A percentile compares a stretch with the other conserved stretches of the same genome.
These are phyloP conservation scores for Cerrena zonata DNA, from an alignment of 1,284 basidiomycete genomes.

Conservation along the genomic window DNA sequence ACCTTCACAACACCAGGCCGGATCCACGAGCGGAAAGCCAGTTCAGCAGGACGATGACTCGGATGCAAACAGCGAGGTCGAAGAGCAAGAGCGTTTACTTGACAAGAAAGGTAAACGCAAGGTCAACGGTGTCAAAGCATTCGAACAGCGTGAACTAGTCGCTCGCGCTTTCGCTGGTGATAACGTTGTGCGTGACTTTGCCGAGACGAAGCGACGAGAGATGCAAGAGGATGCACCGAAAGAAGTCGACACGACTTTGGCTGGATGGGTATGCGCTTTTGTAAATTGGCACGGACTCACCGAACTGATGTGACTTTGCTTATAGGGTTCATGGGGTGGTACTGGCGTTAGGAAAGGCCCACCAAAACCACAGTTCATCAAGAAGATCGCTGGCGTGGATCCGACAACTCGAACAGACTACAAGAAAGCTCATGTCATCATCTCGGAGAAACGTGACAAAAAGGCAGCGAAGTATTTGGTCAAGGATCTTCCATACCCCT, in stretches of 20 bases:
- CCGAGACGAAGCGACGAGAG: constrained; percentile 73
- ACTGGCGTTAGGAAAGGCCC: constrained; percentile 56
- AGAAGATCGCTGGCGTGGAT: constrained; percentile 77
- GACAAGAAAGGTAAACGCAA: constrained; percentile 38
- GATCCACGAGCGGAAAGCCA: constrained; percentile 6
- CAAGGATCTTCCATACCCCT: constrained; percentile 89
- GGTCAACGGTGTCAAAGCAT: constrained; percentile 48
- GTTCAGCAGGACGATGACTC: constrained; percentile 37
- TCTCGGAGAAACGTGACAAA: constrained; percentile 90
- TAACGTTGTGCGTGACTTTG: constrained; percentile 90
- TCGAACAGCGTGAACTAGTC: constrained; percentile 85
- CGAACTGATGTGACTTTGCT: not conserved
- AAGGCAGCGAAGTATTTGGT: constrained; percentile 85
- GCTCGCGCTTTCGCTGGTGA: constrained; percentile 94
- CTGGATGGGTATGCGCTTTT: constrained; percentile 72
- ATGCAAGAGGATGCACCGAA: constrained; percentile 80
- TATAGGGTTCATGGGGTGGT: constrained; percentile 88
- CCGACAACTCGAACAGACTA: constrained; percentile 78
- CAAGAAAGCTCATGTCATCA: constrained; percentile 82
- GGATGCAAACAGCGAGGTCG: constrained; percentile 59
- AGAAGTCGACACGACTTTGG: constrained; percentile 83
- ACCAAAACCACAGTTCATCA: constrained; percentile 65
- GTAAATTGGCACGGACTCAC: constrained; percentile 1
- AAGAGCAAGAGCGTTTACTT: constrained; percentile 54
- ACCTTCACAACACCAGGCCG: constrained; percentile 11